Evolutionary conservation across 495 filamentous ascomycete genomes (phyloP).

Genomic region (Penicillium psychrofluorescens): DNA sequence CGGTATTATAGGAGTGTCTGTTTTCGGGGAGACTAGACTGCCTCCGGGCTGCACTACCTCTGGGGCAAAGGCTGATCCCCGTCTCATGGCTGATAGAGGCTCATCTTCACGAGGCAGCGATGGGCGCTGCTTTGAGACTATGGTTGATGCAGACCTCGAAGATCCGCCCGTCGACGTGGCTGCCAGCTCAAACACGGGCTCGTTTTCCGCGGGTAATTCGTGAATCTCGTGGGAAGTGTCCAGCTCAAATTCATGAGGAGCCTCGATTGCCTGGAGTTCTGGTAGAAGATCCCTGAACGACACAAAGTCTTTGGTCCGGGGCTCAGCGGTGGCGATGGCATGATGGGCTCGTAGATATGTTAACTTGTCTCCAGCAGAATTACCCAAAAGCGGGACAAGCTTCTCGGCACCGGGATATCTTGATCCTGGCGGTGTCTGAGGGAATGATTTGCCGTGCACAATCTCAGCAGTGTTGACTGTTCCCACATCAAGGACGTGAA

Average conservation of each 20-base stretch:
- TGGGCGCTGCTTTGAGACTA: conserved; percentile 1
- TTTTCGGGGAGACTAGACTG: not conserved
- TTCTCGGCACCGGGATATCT: conserved; percentile 44
- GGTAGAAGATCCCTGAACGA: conserved; percentile 20
- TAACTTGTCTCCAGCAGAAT: conserved; percentile 37
- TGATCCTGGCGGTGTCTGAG: not conserved
- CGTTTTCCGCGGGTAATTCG: conserved; percentile 35
- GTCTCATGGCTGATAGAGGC: conserved; percentile 16
- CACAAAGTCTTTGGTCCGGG: conserved; percentile 23
- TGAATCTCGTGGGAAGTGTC: conserved; percentile 32
- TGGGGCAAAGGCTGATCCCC: conserved; percentile 40
- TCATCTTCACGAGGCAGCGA: conserved; percentile 18
- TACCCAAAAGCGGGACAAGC: conserved; percentile 43
- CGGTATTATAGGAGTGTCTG: too few species aligned
- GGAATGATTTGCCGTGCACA: conserved; percentile 4
- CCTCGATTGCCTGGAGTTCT: conserved; percentile 26
- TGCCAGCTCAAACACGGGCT: conserved; percentile 33
- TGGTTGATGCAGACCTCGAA: not conserved
- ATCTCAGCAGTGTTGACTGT: conserved; percentile 30
- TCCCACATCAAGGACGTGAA: conserved; percentile 49
- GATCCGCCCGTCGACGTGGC: conserved; percentile 26
- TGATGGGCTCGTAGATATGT: conserved; percentile 52
- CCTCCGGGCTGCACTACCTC: conserved; percentile 22
- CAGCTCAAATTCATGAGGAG: conserved; percentile 29
- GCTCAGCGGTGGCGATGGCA: conserved; percentile 44